A percentile compares a stretch with the other conserved stretches of the same genome.
Conservation (phyloP, 192 early-diverging fungal genomes). For the Entophlyctis luteolus region DNA sequence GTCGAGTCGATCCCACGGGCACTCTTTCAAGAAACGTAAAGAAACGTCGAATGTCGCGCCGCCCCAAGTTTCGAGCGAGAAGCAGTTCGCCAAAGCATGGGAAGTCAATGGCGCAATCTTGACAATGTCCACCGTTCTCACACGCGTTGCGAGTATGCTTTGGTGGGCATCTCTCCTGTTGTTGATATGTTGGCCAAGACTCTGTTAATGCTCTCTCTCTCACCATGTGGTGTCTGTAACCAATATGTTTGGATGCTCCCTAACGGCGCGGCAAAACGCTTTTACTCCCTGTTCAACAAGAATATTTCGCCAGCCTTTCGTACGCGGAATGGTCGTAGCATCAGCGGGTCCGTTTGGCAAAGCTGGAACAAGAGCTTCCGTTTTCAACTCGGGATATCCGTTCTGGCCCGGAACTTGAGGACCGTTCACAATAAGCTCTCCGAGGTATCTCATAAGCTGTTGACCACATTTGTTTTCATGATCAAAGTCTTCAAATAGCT, state of each 20-base stretch:
- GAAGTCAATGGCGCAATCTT: constrained; percentile 84
- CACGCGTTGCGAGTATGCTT: constrained; percentile 88
- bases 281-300: constrained; percentile 79
- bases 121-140: constrained; percentile 91
- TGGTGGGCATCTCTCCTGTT: constrained; percentile 81
- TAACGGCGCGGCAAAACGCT: constrained; percentile 87
- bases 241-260: constrained; percentile 79
- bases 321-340: constrained; percentile 49
- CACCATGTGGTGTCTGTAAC: constrained; percentile 97
- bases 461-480: constrained; percentile 53
- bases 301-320: constrained; percentile 84
- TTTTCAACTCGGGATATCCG: constrained; percentile 56
- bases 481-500: constrained; percentile 77
- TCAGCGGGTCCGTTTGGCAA: constrained; percentile 36
- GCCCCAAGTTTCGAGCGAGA: constrained; percentile 96
- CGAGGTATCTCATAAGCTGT: constrained; percentile 83
- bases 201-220: too few species aligned
- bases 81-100: constrained; percentile 81
- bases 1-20: constrained; percentile 92
- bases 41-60: constrained; percentile 97
- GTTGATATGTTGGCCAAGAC: neutral
- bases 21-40: constrained; percentile 92
- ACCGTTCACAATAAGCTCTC: constrained; percentile 89
- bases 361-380: constrained; percentile 64
- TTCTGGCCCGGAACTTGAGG: constrained; percentile 81